Evolutionary conservation across 495 filamentous ascomycete genomes (phyloP).

Genomic region (Tuber umbilicatum): DNA sequence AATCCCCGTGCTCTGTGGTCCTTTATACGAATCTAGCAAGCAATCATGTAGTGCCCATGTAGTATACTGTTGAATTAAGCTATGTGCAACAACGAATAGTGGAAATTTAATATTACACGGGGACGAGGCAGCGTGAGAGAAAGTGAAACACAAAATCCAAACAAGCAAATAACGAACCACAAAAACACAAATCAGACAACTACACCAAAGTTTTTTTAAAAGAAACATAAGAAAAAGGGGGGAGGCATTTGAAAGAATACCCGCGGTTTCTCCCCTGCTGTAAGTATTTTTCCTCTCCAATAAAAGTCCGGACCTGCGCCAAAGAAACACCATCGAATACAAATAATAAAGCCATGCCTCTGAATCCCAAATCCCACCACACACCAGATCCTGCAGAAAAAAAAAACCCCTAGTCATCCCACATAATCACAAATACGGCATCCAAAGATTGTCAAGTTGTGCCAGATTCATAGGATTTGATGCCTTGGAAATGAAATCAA

Average conservation of each 20-base stretch:
- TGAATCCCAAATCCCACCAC: background rate
- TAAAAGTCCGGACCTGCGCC: background rate
- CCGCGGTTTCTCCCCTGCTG: background rate
- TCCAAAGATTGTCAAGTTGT: conserved; percentile 86
- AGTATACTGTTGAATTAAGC: background rate
- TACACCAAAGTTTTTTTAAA: background rate
- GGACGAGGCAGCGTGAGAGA: background rate
- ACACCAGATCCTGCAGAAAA: background rate
- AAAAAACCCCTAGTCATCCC: background rate
- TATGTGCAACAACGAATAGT: background rate
- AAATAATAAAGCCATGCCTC: background rate
- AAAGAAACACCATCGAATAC: background rate
- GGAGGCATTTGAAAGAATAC: background rate
- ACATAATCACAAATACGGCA: conserved; percentile 72
- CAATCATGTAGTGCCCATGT: background rate
- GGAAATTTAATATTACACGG: background rate
- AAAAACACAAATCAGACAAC: background rate
- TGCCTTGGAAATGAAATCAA: conserved; percentile 78
- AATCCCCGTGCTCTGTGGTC: too few relatives aligned
- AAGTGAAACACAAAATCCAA: background rate
- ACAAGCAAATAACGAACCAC: background rate
- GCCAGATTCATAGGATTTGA: conserved; percentile 81
- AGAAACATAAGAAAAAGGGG: background rate
- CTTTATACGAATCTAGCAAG: too few relatives aligned
- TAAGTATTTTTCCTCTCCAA: background rate